These are phyloP conservation scores for Blastomyces parvus DNA, from an alignment of 2,329 filamentous ascomycete species.

Conservation along the genomic window DNA sequence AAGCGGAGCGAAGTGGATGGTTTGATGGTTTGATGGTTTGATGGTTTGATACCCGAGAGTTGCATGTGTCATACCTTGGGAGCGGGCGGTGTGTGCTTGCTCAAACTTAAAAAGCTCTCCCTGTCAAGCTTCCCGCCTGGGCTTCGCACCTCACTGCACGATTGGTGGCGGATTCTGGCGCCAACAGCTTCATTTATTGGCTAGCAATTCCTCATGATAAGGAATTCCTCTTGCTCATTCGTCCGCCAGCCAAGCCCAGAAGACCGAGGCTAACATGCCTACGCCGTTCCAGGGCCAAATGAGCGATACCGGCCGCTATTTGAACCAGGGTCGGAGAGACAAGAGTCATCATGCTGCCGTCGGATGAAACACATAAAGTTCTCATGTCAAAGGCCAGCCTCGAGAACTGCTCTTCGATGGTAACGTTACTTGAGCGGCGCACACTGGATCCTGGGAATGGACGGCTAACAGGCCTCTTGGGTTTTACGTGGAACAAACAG, in stretches of 20 bases:
- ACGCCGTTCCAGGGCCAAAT: background rate
- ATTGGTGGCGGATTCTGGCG: background rate
- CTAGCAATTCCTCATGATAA: background rate
- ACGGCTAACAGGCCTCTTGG: background rate
- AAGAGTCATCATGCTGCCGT: background rate
- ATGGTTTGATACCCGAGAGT: background rate
- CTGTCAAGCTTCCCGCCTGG: slow-evolving; percentile 1
- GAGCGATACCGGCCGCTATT: background rate
- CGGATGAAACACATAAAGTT: no score
- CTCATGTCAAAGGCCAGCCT: no score
- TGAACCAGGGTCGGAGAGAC: background rate
- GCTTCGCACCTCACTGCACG: background rate
- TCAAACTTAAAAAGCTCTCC: background rate
- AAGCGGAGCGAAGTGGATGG: background rate
- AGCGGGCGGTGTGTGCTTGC: background rate
- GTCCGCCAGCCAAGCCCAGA: background rate
- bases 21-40: no score
- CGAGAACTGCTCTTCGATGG: no score
- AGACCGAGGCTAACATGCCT: background rate
- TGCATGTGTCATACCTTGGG: slow-evolving; percentile 4
- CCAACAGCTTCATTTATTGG: background rate
- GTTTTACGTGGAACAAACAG: background rate
- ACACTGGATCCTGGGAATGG: background rate
- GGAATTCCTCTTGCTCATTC: background rate
- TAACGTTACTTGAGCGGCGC: no score